These are phyloP conservation scores for Xylariaceae sp. DNA, from an alignment of 2,329 filamentous ascomycete species.

Conservation along the genomic window DNA sequence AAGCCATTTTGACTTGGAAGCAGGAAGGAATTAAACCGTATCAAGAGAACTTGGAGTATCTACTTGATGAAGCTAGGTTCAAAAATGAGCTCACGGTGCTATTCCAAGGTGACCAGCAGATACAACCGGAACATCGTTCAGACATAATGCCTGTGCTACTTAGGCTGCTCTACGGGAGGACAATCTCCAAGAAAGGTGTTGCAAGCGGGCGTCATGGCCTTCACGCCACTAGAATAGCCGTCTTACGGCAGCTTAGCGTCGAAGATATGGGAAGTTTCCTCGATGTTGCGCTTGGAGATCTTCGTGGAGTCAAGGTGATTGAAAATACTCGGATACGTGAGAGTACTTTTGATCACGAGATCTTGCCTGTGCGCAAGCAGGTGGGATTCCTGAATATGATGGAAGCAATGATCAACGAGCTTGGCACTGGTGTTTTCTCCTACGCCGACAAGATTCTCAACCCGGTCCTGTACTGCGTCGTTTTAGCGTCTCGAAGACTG, in stretches of 20 bases:
- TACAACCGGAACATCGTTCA: slow-evolving; percentile 72
- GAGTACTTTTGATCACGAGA: slow-evolving; percentile 57
- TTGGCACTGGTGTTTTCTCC: slow-evolving; percentile 72
- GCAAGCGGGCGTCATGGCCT: slow-evolving; percentile 79
- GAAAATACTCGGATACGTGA: slow-evolving; percentile 52
- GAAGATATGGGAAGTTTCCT: slow-evolving; percentile 81
- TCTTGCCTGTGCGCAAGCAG: slow-evolving; percentile 75
- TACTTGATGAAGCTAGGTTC: slow-evolving; percentile 89
- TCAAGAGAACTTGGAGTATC: slow-evolving; percentile 80
- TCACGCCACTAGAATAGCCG: slow-evolving; percentile 77
- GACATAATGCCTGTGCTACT: slow-evolving; percentile 85
- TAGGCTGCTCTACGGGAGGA: slow-evolving; percentile 83
- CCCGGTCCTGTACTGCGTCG: slow-evolving; percentile 78
- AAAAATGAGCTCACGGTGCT: slow-evolving; percentile 93
- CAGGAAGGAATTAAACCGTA: slow-evolving; percentile 74
- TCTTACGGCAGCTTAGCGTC: slow-evolving; percentile 75
- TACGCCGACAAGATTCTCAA: slow-evolving; percentile 73
- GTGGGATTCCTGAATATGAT: slow-evolving; percentile 92
- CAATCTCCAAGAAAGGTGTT: slow-evolving; percentile 79
- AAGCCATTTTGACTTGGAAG: slow-evolving; percentile 89
- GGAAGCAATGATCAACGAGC: slow-evolving; percentile 80
- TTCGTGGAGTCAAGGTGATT: slow-evolving; percentile 64
- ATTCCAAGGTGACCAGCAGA: slow-evolving; percentile 72
- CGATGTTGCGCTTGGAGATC: slow-evolving; percentile 74
- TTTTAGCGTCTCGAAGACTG: slow-evolving; percentile 67